Evolutionary conservation across 78 protist genomes (phyloP), one percentile per base, ranked within the genome.

Genomic region (Diacronema lutheri): DNA sequence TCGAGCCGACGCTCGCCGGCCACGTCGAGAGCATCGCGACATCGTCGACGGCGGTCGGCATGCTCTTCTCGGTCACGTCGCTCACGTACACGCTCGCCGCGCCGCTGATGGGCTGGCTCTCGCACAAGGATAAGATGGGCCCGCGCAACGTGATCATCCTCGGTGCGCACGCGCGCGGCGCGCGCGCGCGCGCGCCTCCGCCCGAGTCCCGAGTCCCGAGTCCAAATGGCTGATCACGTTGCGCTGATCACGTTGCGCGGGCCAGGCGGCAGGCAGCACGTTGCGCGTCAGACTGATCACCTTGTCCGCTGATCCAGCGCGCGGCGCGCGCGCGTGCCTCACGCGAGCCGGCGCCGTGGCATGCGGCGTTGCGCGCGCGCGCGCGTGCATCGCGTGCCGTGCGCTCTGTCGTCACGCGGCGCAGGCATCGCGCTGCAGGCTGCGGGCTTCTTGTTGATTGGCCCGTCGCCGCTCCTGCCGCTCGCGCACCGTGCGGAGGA

Each of bases 1-100:
- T 71, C 23, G 79, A 71, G 57, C 79, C 79, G 16, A 71, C 79
- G 16, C 79, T 71, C 19, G 79, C 26, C 57, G 57, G 29, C 21
- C 79, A 71, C 57, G 29, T 29, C 37, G 13, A 25, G 58, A 0
- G 13, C 5, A 4, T 19, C 16, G 79, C 55, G 35, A 0, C 4
- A 37, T 10, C 35, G 35, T 9, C 13, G 13, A 56, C 9, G 20
- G 0, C 21, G 29, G 41, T 71, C 33, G 79, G 79, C 21, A 9
- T 41, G 26, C 79, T 71, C 57, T 71, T 71, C 79, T 71, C 79
- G 38, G 38, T 71, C n/a, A 3, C 79, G 19, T 26, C 38, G 26
- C 7, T 26, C n/a, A 26, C 79, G 26, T 71, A 71, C 57, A 71
- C 79, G 58, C 37, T 71, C 40, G 37, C 72, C 33, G n/a, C 33